Evolutionary conservation across 768 basidiomycete species (phyloP), one percentile per base, ranked within the genome.

Genomic region (Phanerochaete sordida): DNA sequence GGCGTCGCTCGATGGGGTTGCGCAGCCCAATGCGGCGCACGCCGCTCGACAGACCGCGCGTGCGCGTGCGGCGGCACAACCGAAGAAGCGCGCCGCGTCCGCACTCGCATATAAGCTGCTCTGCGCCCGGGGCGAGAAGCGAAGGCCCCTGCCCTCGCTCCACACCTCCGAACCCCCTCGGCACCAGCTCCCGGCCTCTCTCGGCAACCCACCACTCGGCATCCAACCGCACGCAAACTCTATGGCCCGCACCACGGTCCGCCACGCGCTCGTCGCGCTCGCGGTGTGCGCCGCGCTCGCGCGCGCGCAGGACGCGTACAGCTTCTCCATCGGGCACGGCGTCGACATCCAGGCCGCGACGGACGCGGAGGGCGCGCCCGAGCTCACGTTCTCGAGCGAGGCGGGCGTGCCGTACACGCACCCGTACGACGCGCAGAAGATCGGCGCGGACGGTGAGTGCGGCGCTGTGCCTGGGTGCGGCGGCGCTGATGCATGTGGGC

Each of bases 321-420:
- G 15, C 26, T 65, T 64, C 59, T 59, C 65, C 54, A 30, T 69
- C 28, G 60, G 64, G 46, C 39, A 48, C n/a, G 68, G 66, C 1
- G 35, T 62, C 33, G 46, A 62, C 26, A 15, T 65, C 2, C 68
- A 69, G 52, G 55, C 60, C 23, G 27, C 63, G 37, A 64, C 65
- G 19, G 64, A 66, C 9, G 49, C 49, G 5, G 58, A 66, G 50
- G 48, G 46, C 31, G 66, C 68, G 4, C 31, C 68, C 4, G 56
- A 61, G 2, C 51, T 69, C 28, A 62, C 62, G 19, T 67, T 59
- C 52, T 66, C 68, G 9, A 58, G 64, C 15, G 66, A 67, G 3
- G 67, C 65, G 51, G 68, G 68, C 13, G 60, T 62, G 1, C 66
- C 66, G 0, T 65, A 69, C 58, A 57, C 64, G 19, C 62, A 66